These are phyloP conservation scores for Testicularia cyperi DNA, from an alignment of 1,284 basidiomycete species.

Conservation along the genomic window DNA sequence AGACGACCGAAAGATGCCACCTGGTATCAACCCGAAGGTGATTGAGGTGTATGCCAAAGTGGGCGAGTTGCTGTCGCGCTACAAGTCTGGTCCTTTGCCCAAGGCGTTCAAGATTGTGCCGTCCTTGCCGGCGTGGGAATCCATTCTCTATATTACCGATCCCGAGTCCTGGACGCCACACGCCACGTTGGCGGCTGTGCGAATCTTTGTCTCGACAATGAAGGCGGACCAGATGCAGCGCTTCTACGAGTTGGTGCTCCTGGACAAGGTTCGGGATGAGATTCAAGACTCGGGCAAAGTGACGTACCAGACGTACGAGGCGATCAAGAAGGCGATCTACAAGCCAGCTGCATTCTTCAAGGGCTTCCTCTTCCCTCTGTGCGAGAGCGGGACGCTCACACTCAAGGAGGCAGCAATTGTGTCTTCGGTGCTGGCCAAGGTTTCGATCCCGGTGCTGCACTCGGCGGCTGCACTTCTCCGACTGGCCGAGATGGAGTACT, in stretches of 20 bases:
- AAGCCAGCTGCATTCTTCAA: conserved; percentile 99
- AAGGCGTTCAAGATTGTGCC: conserved; percentile 99
- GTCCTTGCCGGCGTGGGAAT: conserved; percentile 91
- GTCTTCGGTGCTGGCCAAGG: conserved; percentile 85
- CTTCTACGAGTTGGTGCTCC: conserved; percentile 86
- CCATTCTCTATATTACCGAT: conserved; percentile 86
- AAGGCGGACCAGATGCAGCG: conserved; percentile 94
- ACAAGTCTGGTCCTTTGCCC: conserved; percentile 92
- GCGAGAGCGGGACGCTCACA: conserved; percentile 76
- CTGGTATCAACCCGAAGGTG: conserved; percentile 92
- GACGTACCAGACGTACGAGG: conserved; percentile 90
- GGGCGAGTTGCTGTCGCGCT: conserved; percentile 80
- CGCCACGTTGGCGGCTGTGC: conserved; percentile 88
- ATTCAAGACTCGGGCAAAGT: conserved; percentile 79
- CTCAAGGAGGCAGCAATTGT: conserved; percentile 94
- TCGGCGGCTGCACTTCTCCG: conserved; percentile 92
- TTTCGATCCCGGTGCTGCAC: conserved; percentile 91
- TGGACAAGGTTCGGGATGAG: conserved; percentile 87
- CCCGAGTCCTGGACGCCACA: conserved; percentile 95
- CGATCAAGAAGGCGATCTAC: conserved; percentile 85
- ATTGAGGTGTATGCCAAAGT: conserved; percentile 88
- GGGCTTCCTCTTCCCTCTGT: conserved; percentile 91
- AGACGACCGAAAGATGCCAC: conserved; percentile 62
- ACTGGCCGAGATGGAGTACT: conserved; percentile 93
- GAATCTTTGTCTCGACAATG: conserved; percentile 94